Conservation (phyloP, 176 grass and related monocot genomes). For the Oryza glumipatula region DNA sequence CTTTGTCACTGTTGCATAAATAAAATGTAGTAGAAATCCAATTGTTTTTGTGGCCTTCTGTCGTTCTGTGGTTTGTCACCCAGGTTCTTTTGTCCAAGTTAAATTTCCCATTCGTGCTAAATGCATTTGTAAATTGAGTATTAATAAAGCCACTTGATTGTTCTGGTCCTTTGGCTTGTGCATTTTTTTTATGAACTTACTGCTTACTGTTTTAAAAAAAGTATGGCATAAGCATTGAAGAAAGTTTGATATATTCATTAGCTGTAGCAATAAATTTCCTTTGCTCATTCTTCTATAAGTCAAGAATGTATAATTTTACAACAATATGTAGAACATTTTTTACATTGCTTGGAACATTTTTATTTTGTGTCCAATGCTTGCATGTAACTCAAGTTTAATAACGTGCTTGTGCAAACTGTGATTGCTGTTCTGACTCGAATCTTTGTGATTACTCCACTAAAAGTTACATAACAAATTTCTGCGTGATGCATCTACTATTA, state of each 20-base stretch:
- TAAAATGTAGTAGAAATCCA: not conserved
- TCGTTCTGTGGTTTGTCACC: not conserved
- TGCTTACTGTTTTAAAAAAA: not conserved
- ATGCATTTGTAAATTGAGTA: not conserved
- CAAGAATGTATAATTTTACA: not conserved
- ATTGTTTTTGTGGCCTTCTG: not conserved
- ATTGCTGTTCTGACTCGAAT: not conserved
- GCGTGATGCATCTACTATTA: not conserved
- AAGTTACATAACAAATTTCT: not conserved
- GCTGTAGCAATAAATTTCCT: not conserved
- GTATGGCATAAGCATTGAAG: not conserved
- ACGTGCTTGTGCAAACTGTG: not conserved
- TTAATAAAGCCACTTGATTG: not conserved
- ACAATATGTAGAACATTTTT: not conserved
- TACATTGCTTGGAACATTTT: not conserved
- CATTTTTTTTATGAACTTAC: not conserved
- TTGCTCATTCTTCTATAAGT: not conserved
- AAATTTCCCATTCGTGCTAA: not conserved
- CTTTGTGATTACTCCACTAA: not conserved
- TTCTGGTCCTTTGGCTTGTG: not conserved
- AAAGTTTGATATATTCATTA: slow-evolving; percentile 1
- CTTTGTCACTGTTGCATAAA: not conserved
- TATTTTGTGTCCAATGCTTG: not conserved
- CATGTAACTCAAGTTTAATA: not conserved
- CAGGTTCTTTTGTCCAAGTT: not conserved